Evolutionary conservation across 176 grass and related monocot genomes (phyloP).

Genomic region (Triticum dicoccoides): DNA sequence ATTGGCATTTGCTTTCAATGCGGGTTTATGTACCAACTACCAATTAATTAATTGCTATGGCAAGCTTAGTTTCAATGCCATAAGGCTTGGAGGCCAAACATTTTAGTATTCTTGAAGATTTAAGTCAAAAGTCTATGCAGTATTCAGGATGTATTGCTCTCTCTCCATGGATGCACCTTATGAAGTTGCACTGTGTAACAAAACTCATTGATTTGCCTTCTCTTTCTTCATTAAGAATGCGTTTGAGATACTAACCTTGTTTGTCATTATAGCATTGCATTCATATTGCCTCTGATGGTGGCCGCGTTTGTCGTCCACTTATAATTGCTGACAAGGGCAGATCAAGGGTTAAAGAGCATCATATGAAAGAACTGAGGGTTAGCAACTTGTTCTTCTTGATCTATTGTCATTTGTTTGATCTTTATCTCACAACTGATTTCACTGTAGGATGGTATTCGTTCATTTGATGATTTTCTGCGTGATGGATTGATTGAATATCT

Average conservation of each 20-base stretch:
- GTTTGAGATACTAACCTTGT: conserved; percentile 29
- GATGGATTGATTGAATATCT: conserved; percentile 98
- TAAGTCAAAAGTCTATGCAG: neutral
- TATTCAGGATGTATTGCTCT: neutral
- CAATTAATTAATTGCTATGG: neutral
- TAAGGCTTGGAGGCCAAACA: neutral
- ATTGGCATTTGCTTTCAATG: neutral
- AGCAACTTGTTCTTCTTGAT: conserved; percentile 30
- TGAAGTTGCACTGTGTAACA: neutral
- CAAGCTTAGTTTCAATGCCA: conserved; percentile 4
- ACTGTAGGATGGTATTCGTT: conserved; percentile 78
- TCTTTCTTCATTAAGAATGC: conserved; percentile 5
- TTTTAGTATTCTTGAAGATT: neutral
- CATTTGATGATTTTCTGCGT: conserved; percentile 90
- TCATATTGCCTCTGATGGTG: conserved; percentile 91
- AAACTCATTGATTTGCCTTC: neutral
- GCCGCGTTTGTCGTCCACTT: conserved; percentile 93
- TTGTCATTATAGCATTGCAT: conserved; percentile 59
- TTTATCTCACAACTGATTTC: conserved; percentile 23
- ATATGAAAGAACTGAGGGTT: conserved; percentile 90
- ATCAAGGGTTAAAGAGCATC: conserved; percentile 82
- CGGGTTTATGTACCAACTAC: neutral
- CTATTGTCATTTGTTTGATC: conserved; percentile 22
- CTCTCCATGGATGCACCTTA: conserved; percentile 3
- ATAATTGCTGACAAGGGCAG: conserved; percentile 94